Percentiles rank a stretch among this genome's conserved stretches.
Conservation (phyloP, 257 asterid genomes). For the Penstemon eatonii region DNA sequence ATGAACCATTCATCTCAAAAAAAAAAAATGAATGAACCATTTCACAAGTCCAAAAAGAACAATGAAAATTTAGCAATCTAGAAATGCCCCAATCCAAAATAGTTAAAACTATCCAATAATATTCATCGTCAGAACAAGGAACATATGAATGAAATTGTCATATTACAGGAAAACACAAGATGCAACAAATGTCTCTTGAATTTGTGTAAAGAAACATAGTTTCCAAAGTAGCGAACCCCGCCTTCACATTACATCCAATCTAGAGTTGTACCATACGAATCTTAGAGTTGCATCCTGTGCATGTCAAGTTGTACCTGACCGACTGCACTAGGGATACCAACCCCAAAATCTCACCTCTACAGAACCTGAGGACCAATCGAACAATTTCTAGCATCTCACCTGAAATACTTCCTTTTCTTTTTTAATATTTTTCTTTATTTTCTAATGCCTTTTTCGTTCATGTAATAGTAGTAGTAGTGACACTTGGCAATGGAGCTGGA, state of each 20-base stretch:
- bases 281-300: too few species aligned
- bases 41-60: too few species aligned
- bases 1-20: too few species aligned
- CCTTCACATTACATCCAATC: background rate
- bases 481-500: background rate
- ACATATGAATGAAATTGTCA: background rate
- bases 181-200: conserved; percentile 3
- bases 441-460: background rate
- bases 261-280: background rate
- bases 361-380: background rate
- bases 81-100: too few species aligned
- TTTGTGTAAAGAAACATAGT: background rate
- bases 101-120: background rate
- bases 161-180: conserved; percentile 19
- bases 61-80: too few species aligned
- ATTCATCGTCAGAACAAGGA: background rate
- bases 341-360: background rate
- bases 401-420: background rate
- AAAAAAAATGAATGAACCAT: too few species aligned
- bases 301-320: too few species aligned
- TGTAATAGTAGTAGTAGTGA: background rate
- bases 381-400: background rate
- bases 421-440: background rate
- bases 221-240: background rate
- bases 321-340: background rate